phyloP scores from a whole-genome alignment of 306 rosid genomes.

The Cajanus cajan region DNA sequence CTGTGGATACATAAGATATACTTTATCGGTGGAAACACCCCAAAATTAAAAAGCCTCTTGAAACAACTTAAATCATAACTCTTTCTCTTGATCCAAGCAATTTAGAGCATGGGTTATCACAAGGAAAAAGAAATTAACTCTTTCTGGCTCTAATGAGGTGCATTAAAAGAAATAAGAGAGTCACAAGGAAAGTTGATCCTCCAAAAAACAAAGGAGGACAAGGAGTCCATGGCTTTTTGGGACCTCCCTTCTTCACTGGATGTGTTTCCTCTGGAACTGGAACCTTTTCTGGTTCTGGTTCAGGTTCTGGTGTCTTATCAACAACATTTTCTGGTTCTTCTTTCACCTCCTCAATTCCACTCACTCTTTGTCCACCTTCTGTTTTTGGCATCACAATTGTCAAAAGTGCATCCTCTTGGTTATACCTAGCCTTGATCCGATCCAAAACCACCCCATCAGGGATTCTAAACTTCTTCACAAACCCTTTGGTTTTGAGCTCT shows the following conservation, averaged over 20 bases:
- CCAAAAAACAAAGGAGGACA: constrained; percentile 40
- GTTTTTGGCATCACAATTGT: constrained; percentile 60
- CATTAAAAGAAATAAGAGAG: constrained; percentile 36
- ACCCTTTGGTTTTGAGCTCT: constrained; percentile 46
- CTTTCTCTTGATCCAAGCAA: not conserved
- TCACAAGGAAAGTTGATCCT: constrained; percentile 41
- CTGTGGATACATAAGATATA: not conserved
- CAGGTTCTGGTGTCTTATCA: constrained; percentile 14
- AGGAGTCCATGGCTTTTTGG: constrained; percentile 37
- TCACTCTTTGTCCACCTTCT: constrained; percentile 42
- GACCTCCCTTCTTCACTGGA: constrained; percentile 23
- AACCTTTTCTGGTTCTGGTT: constrained; percentile 13
- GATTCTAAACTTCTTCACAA: constrained; percentile 55
- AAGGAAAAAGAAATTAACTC: not conserved
- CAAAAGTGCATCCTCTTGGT: constrained; percentile 42
- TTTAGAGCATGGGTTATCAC: not conserved
- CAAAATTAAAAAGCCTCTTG: not conserved
- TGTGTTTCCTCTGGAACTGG: constrained; percentile 15
- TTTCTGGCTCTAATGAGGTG: constrained; percentile 29
- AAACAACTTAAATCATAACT: not conserved
- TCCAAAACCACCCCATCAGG: constrained; percentile 59
- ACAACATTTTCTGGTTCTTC: constrained; percentile 41
- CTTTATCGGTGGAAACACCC: not conserved
- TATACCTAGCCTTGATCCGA: constrained; percentile 58
- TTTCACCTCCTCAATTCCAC: constrained; percentile 52